Evolutionary conservation across 495 filamentous ascomycete species (phyloP).

Genomic region (Lasiosphaeria ovina): DNA sequence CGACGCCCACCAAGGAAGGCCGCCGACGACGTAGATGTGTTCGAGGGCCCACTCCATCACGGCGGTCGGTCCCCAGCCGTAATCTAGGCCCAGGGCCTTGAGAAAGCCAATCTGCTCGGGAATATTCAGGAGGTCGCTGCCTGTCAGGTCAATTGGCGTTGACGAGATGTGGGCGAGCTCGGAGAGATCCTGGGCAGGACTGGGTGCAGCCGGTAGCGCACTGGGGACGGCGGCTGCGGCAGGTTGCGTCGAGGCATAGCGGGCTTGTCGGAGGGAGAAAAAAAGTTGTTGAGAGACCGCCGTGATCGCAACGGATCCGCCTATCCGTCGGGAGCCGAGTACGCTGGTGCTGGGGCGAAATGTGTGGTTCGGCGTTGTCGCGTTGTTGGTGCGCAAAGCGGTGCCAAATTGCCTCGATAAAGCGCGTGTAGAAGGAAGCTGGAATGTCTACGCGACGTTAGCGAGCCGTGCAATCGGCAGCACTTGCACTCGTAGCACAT

Average conservation of each 20-base stretch:
- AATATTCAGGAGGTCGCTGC: constrained; percentile 48
- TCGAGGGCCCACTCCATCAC: constrained; percentile 73
- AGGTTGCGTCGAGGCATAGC: constrained; percentile 36
- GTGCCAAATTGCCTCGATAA: constrained; percentile 32
- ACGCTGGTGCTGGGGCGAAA: background rate
- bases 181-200: constrained; percentile 6
- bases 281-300: constrained; percentile 17
- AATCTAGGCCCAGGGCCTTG: constrained; percentile 78
- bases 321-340: constrained; percentile 21
- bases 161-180: constrained; percentile 14
- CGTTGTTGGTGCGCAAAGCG: constrained; percentile 20
- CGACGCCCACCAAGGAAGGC: constrained; percentile 78
- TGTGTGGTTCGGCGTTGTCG: constrained; percentile 3
- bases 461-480: background rate
- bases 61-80: constrained; percentile 71
- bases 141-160: constrained; percentile 34
- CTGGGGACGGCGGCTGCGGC: constrained; percentile 7
- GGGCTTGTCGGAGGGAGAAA: constrained; percentile 21
- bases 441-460: constrained; percentile 9
- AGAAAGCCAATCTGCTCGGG: constrained; percentile 80
- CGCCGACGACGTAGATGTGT: constrained; percentile 70
- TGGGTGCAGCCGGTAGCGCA: constrained; percentile 6
- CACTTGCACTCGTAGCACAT: constrained; percentile 8
- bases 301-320: constrained; percentile 14
- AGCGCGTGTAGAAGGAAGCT: constrained; percentile 12